phyloP scores from a whole-genome alignment of 2,329 filamentous ascomycete genomes.

The Sporothrix pseudoabietina region DNA sequence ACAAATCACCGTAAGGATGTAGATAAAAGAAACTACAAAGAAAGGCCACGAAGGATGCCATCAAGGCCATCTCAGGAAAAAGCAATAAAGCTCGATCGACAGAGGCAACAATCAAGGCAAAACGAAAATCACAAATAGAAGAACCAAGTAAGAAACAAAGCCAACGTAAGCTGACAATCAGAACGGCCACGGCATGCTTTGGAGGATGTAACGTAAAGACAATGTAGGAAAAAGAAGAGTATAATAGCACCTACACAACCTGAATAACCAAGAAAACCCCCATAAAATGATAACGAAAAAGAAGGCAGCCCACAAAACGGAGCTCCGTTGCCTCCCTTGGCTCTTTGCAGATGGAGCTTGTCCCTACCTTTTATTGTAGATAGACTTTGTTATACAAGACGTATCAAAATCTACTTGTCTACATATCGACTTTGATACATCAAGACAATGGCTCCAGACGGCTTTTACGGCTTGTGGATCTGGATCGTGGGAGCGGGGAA shows the following conservation, averaged over 20 bases:
- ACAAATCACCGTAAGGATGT: background rate
- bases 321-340: background rate
- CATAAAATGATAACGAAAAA: background rate
- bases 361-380: background rate
- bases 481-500: background rate
- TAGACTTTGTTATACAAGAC: background rate
- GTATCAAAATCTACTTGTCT: background rate
- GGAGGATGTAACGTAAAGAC: background rate
- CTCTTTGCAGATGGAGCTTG: background rate
- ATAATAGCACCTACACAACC: background rate
- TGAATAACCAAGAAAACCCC: background rate
- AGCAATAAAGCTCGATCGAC: background rate
- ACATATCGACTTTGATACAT: background rate
- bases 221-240: background rate
- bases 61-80: background rate
- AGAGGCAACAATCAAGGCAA: background rate
- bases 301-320: background rate
- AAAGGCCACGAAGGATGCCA: background rate
- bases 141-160: background rate
- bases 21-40: background rate
- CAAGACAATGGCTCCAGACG: background rate
- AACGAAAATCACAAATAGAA: background rate
- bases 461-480: background rate
- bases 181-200: background rate
- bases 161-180: background rate